Percentiles rank a stretch among this genome's conserved stretches.
Evolutionary conservation across 2,329 filamentous ascomycete species (phyloP).

Genomic region (Cordyceps sp.): DNA sequence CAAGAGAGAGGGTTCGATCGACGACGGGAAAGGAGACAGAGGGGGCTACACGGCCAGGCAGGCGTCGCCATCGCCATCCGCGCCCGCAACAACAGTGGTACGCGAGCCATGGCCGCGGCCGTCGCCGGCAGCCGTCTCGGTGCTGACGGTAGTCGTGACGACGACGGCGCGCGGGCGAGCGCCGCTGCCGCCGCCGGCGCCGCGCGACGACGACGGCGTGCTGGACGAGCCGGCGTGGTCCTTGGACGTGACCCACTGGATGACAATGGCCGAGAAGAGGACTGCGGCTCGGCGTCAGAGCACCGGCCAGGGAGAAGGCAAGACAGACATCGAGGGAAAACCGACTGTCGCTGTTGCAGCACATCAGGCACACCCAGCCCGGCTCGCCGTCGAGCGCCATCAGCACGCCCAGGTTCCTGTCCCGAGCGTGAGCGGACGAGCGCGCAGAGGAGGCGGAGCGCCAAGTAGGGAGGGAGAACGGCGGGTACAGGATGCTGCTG

Average conservation of each 20-base stretch:
- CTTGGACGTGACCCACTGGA: slow-evolving; percentile 40
- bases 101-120: neutral
- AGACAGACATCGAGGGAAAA: slow-evolving; percentile 1
- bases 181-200: too few relatives aligned
- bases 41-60: too few relatives aligned
- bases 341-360: slow-evolving; percentile 44
- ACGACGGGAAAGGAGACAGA: neutral
- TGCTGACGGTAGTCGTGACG: slow-evolving; percentile 3
- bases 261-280: slow-evolving; percentile 41
- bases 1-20: too few relatives aligned
- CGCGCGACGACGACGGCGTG: neutral
- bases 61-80: neutral
- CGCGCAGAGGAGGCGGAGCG: too few relatives aligned
- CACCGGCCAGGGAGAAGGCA: neutral
- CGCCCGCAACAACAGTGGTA: neutral
- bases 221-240: slow-evolving; percentile 13
- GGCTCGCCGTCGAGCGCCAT: slow-evolving; percentile 43
- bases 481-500: slow-evolving; percentile 37
- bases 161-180: slow-evolving; percentile 2
- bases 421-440: neutral
- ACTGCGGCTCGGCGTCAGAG: too few relatives aligned
- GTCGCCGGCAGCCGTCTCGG: neutral
- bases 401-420: slow-evolving; percentile 40
- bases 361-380: slow-evolving; percentile 49
- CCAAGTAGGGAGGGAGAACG: too few relatives aligned